These are phyloP conservation scores for Tolypocladium tropicale DNA, from an alignment of 2,329 filamentous ascomycete species.

Conservation along the genomic window DNA sequence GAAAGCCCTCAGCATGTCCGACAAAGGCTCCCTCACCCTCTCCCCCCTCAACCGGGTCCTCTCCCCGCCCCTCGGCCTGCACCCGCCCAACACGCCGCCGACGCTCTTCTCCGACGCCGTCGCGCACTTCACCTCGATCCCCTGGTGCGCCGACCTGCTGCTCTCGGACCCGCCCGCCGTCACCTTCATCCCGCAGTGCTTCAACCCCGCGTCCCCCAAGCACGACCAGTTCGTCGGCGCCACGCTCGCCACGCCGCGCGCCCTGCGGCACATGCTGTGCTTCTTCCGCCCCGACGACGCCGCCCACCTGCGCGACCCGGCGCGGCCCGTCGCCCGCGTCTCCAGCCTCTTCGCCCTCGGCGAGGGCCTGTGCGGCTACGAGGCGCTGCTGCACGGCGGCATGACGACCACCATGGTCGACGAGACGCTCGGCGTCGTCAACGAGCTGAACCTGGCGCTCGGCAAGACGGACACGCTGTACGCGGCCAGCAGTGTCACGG, in stretches of 20 bases:
- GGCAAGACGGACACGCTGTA: constrained; percentile 18
- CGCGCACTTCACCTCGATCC: constrained; percentile 21
- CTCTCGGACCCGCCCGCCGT: constrained; percentile 8
- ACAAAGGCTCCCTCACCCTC: neutral
- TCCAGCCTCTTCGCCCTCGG: constrained; percentile 21
- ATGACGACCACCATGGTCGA: constrained; percentile 24
- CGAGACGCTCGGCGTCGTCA: constrained; percentile 24
- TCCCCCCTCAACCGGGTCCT: constrained; percentile 15
- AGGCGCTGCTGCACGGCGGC: constrained; percentile 24
- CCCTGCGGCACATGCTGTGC: constrained; percentile 22
- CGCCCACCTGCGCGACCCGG: constrained; percentile 12
- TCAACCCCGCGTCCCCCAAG: constrained; percentile 15
- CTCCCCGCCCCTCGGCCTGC: constrained; percentile 18
- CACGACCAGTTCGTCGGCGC: constrained; percentile 25
- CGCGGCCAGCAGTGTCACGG: constrained; percentile 21
- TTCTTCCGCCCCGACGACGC: constrained; percentile 19
- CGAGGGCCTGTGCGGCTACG: constrained; percentile 21
- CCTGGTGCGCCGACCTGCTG: constrained; percentile 24
- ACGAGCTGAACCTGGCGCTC: constrained; percentile 24
- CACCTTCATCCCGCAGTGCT: constrained; percentile 22
- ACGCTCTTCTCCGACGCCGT: constrained; percentile 16
- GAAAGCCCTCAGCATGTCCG: neutral
- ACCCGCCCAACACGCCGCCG: constrained; percentile 14
- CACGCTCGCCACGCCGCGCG: constrained; percentile 17
- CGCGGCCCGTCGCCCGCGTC: constrained; percentile 16